These are phyloP conservation scores for Mortierella alpina DNA, from an alignment of 192 early-diverging fungal genomes.

Conservation along the genomic window DNA sequence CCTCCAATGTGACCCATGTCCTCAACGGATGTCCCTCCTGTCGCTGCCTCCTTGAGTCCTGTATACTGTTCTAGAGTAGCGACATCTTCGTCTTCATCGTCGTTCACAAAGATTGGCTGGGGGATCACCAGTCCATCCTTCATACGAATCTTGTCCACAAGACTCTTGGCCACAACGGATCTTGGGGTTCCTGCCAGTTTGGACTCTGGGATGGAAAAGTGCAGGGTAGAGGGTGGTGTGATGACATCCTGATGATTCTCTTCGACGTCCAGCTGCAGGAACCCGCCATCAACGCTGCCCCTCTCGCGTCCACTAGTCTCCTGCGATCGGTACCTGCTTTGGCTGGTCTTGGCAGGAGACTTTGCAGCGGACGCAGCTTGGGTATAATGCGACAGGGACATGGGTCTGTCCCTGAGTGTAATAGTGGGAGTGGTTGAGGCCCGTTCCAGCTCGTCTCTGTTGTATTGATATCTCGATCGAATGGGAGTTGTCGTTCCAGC, in stretches of 20 bases:
- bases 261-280: slow-evolving; percentile 16
- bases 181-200: slow-evolving; percentile 22
- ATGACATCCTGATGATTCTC: slow-evolving; percentile 37
- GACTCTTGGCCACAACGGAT: slow-evolving; percentile 35
- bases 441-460: background rate
- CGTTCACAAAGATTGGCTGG: slow-evolving; percentile 35
- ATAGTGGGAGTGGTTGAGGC: slow-evolving; percentile 29
- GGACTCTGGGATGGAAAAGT: slow-evolving; percentile 33
- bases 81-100: slow-evolving; percentile 29
- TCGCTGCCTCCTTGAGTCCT: background rate
- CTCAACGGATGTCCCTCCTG: background rate
- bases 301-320: background rate
- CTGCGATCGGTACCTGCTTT: background rate
- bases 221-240: slow-evolving; percentile 26
- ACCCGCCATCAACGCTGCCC: slow-evolving; percentile 11
- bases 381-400: slow-evolving; percentile 14
- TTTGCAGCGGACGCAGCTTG: background rate
- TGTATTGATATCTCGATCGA: slow-evolving; percentile 1
- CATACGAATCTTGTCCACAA: slow-evolving; percentile 25
- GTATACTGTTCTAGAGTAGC: background rate
- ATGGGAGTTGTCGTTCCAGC: slow-evolving; percentile 7
- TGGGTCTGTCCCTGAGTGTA: slow-evolving; percentile 20
- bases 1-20: slow-evolving; percentile 15
- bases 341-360: background rate
- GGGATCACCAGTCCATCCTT: slow-evolving; percentile 44